Evolutionary conservation across 345 rosid genomes (phyloP).

Genomic region (Eutrema heterophyllum): DNA sequence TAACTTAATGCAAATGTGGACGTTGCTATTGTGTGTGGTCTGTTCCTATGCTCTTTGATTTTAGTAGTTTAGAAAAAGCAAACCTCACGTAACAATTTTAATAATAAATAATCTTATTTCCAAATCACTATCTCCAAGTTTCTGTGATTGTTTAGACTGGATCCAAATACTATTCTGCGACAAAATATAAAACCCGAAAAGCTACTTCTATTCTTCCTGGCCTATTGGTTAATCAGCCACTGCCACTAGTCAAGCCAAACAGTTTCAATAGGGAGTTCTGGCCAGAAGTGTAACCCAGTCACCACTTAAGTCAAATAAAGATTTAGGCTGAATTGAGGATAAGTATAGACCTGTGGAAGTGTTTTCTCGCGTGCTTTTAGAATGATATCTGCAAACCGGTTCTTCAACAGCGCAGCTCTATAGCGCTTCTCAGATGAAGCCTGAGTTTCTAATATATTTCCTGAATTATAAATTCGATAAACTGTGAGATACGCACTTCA

Average conservation of each 20-base stretch:
- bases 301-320: not conserved
- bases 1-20: not conserved
- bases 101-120: not conserved
- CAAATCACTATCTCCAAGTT: not conserved
- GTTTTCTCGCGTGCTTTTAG: conserved; percentile 89
- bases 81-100: not conserved
- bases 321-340: not conserved
- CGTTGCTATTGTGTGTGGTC: not conserved
- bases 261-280: not conserved
- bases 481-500: conserved; percentile 36
- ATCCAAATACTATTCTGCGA: conserved; percentile 6
- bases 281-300: not conserved
- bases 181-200: not conserved
- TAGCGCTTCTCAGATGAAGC: conserved; percentile 73
- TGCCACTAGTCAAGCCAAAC: not conserved
- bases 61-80: not conserved
- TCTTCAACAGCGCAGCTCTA: conserved; percentile 78
- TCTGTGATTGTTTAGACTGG: not conserved
- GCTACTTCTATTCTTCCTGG: not conserved
- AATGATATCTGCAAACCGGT: conserved; percentile 90
- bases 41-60: not conserved
- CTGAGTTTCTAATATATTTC: conserved; percentile 61
- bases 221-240: not conserved
- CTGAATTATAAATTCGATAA: conserved; percentile 42
- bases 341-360: conserved; percentile 61